These are phyloP conservation scores for Leccinum imitatum DNA, from an alignment of 768 basidiomycete species.

Conservation along the genomic window DNA sequence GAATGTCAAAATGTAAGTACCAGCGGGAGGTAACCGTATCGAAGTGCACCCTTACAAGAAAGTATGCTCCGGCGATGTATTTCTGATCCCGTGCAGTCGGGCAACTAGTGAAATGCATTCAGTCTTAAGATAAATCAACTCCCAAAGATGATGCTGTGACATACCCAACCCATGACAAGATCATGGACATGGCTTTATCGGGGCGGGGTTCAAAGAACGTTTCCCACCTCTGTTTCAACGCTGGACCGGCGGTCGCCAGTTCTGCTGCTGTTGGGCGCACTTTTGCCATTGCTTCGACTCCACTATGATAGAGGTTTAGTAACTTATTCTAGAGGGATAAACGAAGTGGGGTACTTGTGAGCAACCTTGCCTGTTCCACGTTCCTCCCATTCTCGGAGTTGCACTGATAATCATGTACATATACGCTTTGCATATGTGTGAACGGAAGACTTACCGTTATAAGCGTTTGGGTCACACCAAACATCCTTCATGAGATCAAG, in stretches of 20 bases:
- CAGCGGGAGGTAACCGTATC: no score
- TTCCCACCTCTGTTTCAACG: conserved; percentile 29
- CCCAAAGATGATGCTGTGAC: no score
- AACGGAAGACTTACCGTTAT: no score
- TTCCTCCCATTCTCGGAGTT: no score
- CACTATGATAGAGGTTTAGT: conserved; percentile 33
- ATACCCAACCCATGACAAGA: neutral
- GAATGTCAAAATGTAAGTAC: neutral
- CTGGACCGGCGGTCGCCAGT: conserved; percentile 44
- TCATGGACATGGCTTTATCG: neutral
- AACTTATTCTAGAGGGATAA: neutral
- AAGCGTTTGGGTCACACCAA: no score
- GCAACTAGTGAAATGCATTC: neutral
- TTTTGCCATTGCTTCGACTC: conserved; percentile 53
- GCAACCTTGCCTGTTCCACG: no score
- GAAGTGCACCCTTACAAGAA: no score
- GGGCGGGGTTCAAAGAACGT: neutral
- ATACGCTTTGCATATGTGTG: neutral
- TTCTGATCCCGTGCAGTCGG: no score
- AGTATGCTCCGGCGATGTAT: no score
- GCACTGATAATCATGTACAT: no score
- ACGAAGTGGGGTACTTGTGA: no score
- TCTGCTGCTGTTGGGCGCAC: conserved; percentile 54
- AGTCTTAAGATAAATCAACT: neutral
- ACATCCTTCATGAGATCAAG: no score